Percentiles rank a stretch among this genome's conserved stretches.
phyloP scores from a whole-genome alignment of 2,329 filamentous ascomycete genomes.

The Waltergamsia citrina region DNA sequence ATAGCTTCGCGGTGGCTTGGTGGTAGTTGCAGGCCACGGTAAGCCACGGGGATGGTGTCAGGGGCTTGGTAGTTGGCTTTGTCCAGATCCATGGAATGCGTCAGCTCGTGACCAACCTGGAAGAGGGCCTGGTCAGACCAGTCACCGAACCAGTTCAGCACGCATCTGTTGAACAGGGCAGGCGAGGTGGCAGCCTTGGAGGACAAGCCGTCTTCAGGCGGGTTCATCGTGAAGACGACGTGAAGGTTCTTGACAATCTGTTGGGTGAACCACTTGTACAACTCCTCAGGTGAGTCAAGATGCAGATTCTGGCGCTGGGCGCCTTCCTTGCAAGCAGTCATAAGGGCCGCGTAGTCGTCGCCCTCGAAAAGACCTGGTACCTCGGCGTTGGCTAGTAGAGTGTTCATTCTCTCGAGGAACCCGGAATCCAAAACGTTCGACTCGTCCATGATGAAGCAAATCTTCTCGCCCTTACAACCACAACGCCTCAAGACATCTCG shows the following conservation, averaged over 20 bases:
- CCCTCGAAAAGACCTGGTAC: conserved; percentile 97
- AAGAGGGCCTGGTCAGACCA: conserved; percentile 99
- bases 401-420: conserved; percentile 99
- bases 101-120: conserved; percentile 93
- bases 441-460: conserved; percentile 99
- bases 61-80: conserved; percentile 76
- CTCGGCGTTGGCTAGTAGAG: conserved; percentile 95
- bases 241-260: conserved; percentile 99
- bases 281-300: conserved; percentile 92
- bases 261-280: conserved; percentile 99
- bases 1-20: conserved; percentile 86
- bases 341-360: conserved; percentile 95
- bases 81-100: conserved; percentile 92
- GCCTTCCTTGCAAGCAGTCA: conserved; percentile 98
- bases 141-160: conserved; percentile 99
- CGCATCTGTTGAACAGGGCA: conserved; percentile 97
- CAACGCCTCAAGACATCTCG: conserved; percentile 87
- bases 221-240: conserved; percentile 99
- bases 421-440: conserved; percentile 97
- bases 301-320: conserved; percentile 92
- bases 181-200: conserved; percentile 97
- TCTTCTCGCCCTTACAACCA: conserved; percentile 97
- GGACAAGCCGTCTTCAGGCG: conserved; percentile 85
- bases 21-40: conserved; percentile 73
- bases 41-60: conserved; percentile 87